phyloP scores from a whole-genome alignment of 2,329 filamentous ascomycete species.

The Talaromyces albobiverticillius region DNA sequence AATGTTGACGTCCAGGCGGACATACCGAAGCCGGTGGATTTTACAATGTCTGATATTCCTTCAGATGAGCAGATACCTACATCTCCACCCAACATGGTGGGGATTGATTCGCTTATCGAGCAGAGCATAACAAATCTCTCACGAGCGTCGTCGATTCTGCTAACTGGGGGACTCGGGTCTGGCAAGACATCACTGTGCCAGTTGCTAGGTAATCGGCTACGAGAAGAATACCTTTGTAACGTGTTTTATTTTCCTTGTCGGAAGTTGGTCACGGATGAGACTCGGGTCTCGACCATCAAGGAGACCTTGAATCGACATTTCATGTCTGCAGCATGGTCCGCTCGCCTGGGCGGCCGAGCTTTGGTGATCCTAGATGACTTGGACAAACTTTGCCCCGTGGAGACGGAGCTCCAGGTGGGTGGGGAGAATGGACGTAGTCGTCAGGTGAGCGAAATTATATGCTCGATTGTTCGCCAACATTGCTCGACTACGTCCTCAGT shows the following conservation, averaged over 20 bases:
- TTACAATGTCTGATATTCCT: constrained; percentile 27
- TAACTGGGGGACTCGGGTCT: constrained; percentile 84
- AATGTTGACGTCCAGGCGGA: constrained; percentile 73
- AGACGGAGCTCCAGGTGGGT: constrained; percentile 90
- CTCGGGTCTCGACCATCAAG: constrained; percentile 82
- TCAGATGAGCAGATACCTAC: constrained; percentile 56
- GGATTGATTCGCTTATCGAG: constrained; percentile 73
- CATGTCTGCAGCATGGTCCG: constrained; percentile 86
- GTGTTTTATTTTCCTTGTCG: constrained; percentile 83
- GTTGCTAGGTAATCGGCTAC: constrained; percentile 69
- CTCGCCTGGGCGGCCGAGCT: constrained; percentile 76
- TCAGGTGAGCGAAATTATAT: constrained; percentile 86
- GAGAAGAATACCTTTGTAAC: constrained; percentile 72
- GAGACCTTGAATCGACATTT: constrained; percentile 82
- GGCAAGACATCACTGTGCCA: constrained; percentile 84
- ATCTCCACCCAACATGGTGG: constrained; percentile 65
- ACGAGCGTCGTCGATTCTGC: constrained; percentile 81
- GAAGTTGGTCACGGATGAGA: constrained; percentile 87
- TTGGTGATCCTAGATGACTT: constrained; percentile 89
- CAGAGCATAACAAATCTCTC: constrained; percentile 73
- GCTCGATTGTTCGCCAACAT: constrained; percentile 78
- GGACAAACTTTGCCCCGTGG: constrained; percentile 86
- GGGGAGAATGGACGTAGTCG: constrained; percentile 90
- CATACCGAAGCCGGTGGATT: constrained; percentile 62
- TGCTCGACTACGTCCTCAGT: constrained; percentile 77